Conservation (phyloP, 2,329 filamentous ascomycete species). For the Parastagonospora nodorum region DNA sequence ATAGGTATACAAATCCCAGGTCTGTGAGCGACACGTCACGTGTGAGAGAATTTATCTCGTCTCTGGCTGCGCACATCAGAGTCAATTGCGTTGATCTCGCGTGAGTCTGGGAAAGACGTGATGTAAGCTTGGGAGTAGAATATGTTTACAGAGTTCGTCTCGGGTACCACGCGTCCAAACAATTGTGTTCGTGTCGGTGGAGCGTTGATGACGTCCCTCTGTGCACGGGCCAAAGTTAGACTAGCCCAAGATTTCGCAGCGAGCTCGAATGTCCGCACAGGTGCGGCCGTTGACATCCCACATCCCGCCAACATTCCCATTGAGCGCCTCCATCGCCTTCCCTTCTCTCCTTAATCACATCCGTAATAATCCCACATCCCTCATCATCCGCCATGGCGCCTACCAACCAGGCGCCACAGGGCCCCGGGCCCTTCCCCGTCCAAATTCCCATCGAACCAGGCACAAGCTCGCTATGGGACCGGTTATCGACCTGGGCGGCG, state of each 20-base stretch:
- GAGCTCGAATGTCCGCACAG: constrained; percentile 7
- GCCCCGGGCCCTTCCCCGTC: constrained; percentile 44
- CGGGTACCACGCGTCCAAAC: no score
- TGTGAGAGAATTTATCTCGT: neutral
- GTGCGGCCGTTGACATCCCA: constrained; percentile 6
- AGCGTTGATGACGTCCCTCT: constrained; percentile 16
- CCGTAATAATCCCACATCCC: constrained; percentile 1
- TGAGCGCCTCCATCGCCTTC: constrained; percentile 13
- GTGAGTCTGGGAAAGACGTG: neutral
- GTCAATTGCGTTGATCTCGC: neutral
- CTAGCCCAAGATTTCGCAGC: constrained; percentile 22
- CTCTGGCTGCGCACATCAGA: neutral
- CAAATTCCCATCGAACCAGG: constrained; percentile 47
- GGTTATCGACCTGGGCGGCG: constrained; percentile 86
- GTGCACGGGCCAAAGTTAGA: constrained; percentile 8
- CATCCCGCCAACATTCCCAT: constrained; percentile 19
- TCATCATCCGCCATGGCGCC: constrained; percentile 33
- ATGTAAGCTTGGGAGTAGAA: neutral
- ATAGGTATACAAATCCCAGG: no score
- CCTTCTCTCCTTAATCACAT: neutral
- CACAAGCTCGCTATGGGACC: constrained; percentile 81
- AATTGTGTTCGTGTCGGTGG: no score
- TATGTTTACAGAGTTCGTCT: neutral
- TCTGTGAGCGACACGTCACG: neutral
- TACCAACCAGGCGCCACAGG: constrained; percentile 28